Conservation (phyloP, 257 asterid species). For the Plantago major region DNA sequence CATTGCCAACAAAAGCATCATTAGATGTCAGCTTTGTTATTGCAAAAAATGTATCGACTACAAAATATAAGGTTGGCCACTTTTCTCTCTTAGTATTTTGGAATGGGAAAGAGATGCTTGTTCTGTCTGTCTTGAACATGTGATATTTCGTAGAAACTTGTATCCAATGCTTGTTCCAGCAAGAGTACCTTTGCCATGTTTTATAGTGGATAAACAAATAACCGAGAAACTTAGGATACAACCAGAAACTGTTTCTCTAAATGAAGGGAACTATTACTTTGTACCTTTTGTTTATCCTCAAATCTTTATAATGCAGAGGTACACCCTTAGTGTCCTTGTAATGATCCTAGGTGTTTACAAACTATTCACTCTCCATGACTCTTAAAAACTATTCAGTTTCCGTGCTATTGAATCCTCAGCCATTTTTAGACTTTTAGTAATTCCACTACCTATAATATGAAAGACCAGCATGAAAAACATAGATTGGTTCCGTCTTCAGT, state of each 20-base stretch:
- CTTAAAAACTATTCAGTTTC: too few species aligned
- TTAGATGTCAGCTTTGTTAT: constrained; percentile 83
- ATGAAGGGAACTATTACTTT: not conserved
- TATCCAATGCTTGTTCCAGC: constrained; percentile 5
- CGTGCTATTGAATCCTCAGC: too few species aligned
- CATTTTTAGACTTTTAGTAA: too few species aligned
- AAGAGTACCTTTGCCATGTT: constrained; percentile 2
- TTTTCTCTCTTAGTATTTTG: constrained; percentile 7
- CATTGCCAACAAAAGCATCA: constrained; percentile 58
- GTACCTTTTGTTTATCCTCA: not conserved
- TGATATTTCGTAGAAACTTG: constrained; percentile 6
- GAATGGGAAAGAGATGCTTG: too few species aligned
- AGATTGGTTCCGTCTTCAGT: not conserved
- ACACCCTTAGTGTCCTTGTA: not conserved
- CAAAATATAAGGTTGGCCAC: constrained; percentile 65
- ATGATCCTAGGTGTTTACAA: not conserved
- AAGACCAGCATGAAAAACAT: not conserved
- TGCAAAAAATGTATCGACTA: constrained; percentile 82
- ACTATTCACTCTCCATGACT: not conserved
- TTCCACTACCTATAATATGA: not conserved
- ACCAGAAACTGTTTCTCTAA: constrained; percentile 1
- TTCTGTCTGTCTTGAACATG: not conserved
- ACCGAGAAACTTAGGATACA: constrained; percentile 5
- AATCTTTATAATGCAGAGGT: not conserved
- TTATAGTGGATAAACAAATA: constrained; percentile 13